These are phyloP conservation scores for Trichoderma atrobrunneum DNA, from an alignment of 2,329 filamentous ascomycete genomes.

Conservation along the genomic window DNA sequence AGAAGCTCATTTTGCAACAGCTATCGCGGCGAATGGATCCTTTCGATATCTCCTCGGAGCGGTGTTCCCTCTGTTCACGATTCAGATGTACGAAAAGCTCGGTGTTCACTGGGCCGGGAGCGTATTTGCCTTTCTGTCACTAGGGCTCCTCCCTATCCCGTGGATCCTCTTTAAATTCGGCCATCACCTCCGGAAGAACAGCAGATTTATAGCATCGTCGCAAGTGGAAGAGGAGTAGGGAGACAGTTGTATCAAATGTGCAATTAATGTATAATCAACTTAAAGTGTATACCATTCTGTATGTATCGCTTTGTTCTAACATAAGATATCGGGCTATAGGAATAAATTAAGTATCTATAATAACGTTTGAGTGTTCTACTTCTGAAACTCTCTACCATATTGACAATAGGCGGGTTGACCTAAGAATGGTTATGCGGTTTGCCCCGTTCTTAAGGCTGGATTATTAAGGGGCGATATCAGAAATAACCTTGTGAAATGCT, in stretches of 20 bases:
- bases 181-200: neutral
- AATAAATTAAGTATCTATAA: neutral
- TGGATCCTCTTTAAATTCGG: neutral
- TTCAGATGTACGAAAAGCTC: neutral
- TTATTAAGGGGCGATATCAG: too few species aligned
- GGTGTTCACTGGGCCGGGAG: neutral
- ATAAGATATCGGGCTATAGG: neutral
- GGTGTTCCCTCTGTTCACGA: neutral
- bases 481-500: neutral
- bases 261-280: too few species aligned
- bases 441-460: too few species aligned
- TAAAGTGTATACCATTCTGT: neutral
- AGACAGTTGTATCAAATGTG: neutral
- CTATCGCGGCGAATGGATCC: neutral
- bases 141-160: neutral
- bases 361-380: neutral
- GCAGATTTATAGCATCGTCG: neutral
- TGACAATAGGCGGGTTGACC: neutral
- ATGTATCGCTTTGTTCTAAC: too few species aligned
- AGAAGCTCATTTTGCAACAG: neutral
- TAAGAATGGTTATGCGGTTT: neutral
- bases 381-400: neutral
- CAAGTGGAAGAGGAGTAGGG: neutral
- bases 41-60: neutral
- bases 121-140: neutral